phyloP scores from a whole-genome alignment of 768 basidiomycete genomes.

The Lactarius sp. region DNA sequence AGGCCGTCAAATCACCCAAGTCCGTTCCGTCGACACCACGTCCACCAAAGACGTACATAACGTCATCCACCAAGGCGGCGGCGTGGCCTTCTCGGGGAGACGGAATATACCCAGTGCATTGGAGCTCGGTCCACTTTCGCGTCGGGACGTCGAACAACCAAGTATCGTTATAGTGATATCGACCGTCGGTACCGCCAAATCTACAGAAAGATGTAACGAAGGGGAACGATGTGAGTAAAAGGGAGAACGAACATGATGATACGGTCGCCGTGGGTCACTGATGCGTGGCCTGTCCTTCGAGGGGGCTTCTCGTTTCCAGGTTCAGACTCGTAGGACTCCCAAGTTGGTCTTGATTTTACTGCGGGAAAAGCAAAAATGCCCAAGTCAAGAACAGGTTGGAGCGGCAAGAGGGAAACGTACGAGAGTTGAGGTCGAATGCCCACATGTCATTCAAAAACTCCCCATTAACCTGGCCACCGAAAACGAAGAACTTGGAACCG shows the following conservation, averaged over 20 bases:
- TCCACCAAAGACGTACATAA: conserved; percentile 96
- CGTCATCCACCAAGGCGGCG: conserved; percentile 93
- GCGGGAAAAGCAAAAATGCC: neutral
- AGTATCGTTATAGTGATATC: conserved; percentile 98
- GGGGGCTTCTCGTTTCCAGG: conserved; percentile 59
- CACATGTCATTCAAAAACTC: conserved; percentile 93
- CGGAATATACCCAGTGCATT: conserved; percentile 96
- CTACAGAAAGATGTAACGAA: conserved; percentile 37
- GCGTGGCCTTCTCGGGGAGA: conserved; percentile 95
- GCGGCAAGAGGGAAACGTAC: conserved; percentile 44
- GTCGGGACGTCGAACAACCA: conserved; percentile 89
- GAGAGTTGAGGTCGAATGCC: conserved; percentile 91
- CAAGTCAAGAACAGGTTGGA: conserved; percentile 12
- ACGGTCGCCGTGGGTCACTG: conserved; percentile 68
- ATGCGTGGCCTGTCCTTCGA: conserved; percentile 87
- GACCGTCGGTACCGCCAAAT: conserved; percentile 98
- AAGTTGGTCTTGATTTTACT: conserved; percentile 81
- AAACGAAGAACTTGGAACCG: conserved; percentile 88
- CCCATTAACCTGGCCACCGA: conserved; percentile 95
- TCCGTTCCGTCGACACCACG: conserved; percentile 97
- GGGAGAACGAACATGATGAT: conserved; percentile 21
- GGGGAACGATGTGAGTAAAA: conserved; percentile 20
- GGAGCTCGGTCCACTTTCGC: conserved; percentile 82
- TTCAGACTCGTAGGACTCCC: conserved; percentile 73
- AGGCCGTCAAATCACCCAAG: conserved; percentile 88